Base-by-base conservation (phyloP, 2,329 filamentous ascomycete species). In the Meredithiella fracta region DNA sequence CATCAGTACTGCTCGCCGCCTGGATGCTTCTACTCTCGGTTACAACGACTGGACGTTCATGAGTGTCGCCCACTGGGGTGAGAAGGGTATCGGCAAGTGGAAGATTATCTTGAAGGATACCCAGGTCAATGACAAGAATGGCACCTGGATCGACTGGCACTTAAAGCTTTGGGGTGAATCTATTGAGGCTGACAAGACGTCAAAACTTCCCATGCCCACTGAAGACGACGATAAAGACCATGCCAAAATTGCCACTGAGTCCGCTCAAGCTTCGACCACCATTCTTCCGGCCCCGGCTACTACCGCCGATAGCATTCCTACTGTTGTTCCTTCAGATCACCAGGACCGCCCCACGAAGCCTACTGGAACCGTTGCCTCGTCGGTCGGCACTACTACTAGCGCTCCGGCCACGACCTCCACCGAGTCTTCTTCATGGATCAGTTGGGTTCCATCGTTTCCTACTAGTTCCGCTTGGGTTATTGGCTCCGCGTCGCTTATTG, bases 1-100 rank as follows among this genome's bases (percentile, higher is more conserved):
- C 65, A 79, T 98, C 54, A 85, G 90, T 3, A 85, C 82, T 11
- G 73, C 83, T 1, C 84, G 92, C 61, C 76, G 76, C 59, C 68
- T 79, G 22, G 92, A 98, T 67, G 72, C 76, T 1, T 77, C 76
- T 37, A 66, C 70, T 0, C 68, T 70, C 22, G 92, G 92, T 7
- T 98, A 97, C 66, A 72, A 82, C 38, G 88, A 97, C 69, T 98
- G 92, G 92, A 97, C 91, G 0, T 98, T 98, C 64, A 98, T 98
- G 92, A 94, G 84, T 60, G 92, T 98, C 38, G 90, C 83, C 60
- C 92, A 98, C 67, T 98, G 90, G 88, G 92, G 92, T 51, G 92
- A 98, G 69, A 76, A 77, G 47, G 90, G 89, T 58, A 68, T 90
- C 57, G 92, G 92, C 54, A 90, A 79, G 22, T 98, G 92, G 92